phyloP scores from a whole-genome alignment of 1,139 yeast species.

The Nadsonia starkeyi-henricii region DNA sequence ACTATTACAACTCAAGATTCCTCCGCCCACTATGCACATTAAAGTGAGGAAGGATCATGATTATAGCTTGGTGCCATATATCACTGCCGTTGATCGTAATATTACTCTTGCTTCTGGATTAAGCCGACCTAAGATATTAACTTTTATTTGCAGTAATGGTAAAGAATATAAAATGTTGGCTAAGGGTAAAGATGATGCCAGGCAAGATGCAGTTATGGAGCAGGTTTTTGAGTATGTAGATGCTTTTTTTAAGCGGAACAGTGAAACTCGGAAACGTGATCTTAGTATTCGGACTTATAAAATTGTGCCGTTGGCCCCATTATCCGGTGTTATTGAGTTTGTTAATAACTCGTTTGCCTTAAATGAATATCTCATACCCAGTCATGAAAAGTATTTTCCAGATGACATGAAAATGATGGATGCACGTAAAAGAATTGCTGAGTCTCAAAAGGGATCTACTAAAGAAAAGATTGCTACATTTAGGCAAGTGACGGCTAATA shows the following conservation, averaged over 20 bases:
- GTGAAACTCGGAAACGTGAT: conserved; percentile 40
- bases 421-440: conserved; percentile 56
- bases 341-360: conserved; percentile 66
- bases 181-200: conserved; percentile 77
- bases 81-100: conserved; percentile 31
- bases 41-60: conserved; percentile 31
- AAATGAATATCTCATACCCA: conserved; percentile 48
- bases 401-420: conserved; percentile 36
- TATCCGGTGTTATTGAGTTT: conserved; percentile 81
- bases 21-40: conserved; percentile 53
- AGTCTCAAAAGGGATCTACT: conserved; percentile 34
- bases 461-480: conserved; percentile 38
- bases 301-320: conserved; percentile 81
- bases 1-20: conserved; percentile 35
- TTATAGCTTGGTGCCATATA: conserved; percentile 37
- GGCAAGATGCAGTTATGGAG: conserved; percentile 96
- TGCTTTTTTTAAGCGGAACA: conserved; percentile 43
- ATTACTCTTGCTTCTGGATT: conserved; percentile 63
- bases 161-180: conserved; percentile 41
- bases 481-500: conserved; percentile 33
- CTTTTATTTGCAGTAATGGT: conserved; percentile 45
- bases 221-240: conserved; percentile 89
- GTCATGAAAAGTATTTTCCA: conserved; percentile 33
- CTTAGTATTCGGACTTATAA: conserved; percentile 69
- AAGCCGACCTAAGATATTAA: conserved; percentile 71